Evolutionary conservation across 768 basidiomycete species (phyloP).

Genomic region (Amanita rimosa): DNA sequence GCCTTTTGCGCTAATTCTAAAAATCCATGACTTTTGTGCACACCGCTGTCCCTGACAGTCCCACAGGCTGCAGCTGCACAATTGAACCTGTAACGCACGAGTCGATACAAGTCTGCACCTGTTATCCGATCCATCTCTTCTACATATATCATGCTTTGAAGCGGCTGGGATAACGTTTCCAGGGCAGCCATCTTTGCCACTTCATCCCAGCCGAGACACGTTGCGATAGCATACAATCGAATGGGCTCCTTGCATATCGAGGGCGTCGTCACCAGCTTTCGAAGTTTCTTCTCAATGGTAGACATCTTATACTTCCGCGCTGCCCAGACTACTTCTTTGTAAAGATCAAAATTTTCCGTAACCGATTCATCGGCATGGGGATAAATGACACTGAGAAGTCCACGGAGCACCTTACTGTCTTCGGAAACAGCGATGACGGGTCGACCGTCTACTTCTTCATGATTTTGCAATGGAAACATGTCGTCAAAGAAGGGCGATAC

Average conservation of each 20-base stretch:
- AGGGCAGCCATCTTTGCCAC: not conserved
- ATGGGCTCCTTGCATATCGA: not conserved
- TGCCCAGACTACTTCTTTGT: not conserved
- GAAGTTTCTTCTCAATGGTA: not conserved
- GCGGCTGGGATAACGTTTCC: not conserved
- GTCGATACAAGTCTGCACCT: not conserved
- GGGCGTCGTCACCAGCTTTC: not conserved
- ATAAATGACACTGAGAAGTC: not conserved
- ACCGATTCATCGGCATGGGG: not conserved
- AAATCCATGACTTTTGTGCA: not conserved
- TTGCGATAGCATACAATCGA: not conserved
- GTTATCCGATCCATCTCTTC: not conserved
- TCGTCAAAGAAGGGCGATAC: slow-evolving; percentile 19
- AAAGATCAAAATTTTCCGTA: not conserved
- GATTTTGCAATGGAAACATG: slow-evolving; percentile 11
- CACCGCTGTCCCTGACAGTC: not conserved
- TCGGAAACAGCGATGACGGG: not conserved
- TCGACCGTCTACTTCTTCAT: not conserved
- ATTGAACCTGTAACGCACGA: not conserved
- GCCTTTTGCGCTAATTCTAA: no score
- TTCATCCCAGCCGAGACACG: not conserved
- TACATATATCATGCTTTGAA: not conserved
- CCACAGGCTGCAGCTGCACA: slow-evolving; percentile 2
- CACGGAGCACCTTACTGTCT: not conserved
- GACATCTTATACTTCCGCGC: not conserved